Base-by-base conservation (phyloP, 2,329 filamentous ascomycete species). In the Aspergillus vadensis region DNA sequence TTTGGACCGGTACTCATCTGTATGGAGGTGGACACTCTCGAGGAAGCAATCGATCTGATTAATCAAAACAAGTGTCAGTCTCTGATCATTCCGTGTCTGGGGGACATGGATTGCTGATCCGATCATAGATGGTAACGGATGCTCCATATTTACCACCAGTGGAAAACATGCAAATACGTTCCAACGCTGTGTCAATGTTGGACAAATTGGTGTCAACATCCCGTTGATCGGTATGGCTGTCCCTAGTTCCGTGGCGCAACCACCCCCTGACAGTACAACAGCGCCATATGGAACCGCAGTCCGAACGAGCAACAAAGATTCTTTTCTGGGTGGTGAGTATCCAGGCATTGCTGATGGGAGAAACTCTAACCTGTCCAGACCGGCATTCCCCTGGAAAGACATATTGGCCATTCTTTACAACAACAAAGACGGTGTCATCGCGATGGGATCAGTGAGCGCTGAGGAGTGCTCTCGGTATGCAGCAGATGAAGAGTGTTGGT, bases 1-100 rank as follows among this genome's bases (percentile, higher is more conserved):
- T 76, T 76, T 53, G 74, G 74, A 3, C 74, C 75, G 4, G 75
- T 76, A 4, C 66, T 77, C 3, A 67, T 78, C 19, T 73, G 70
- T 57, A 69, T 77, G 56, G 67, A 68, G 38, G 73, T 70, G 19
- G 66, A 70, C 23, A 77, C 72, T 0, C 62, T 76, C 12, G 71
- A 76, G n/a, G 72, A 74, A 10, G 75, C 73, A 7, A 75, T 75
- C 23, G 65, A 70, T 1, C 56, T 72, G 14, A 73, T 74, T 57
- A 74, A 74, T 50, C 63, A 63, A 4, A 74, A 70, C 32, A 67
- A 64, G 53, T 68, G 64, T 65, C 51, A 49, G 55, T 43, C 23
- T 49, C 19, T 15, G 5, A 4, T 17, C 5, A 3, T 25, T 15
- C 12, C 12, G 32, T 4, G 15, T 2, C 4, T 48, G 3, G 1